Evolutionary conservation across 169 alveolate species (phyloP).

Genomic region (Cryptosporidium andersoni): DNA sequence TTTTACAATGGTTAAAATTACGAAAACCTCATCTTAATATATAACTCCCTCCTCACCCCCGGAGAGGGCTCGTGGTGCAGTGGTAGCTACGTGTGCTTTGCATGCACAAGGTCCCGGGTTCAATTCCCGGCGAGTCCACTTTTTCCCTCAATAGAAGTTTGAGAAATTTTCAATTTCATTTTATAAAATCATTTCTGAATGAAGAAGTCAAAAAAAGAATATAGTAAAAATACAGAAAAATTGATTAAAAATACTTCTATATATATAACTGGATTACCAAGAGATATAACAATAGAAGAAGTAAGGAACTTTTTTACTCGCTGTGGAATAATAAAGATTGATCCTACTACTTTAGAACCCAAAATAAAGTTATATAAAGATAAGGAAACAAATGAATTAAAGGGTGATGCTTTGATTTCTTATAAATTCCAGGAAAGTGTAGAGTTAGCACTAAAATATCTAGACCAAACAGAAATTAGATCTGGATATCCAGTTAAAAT

Average conservation of each 20-base stretch:
- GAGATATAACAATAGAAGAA: conserved; percentile 78
- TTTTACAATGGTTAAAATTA: conserved; percentile 17
- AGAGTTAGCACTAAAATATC: conserved; percentile 81
- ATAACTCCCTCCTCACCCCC: not conserved
- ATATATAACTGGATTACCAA: conserved; percentile 83
- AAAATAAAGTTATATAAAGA: conserved; percentile 80
- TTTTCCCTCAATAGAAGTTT: not conserved
- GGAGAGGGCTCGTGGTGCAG: conserved; percentile 73
- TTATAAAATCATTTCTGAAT: not conserved
- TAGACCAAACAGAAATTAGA: conserved; percentile 79
- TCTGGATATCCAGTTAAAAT: conserved; percentile 79
- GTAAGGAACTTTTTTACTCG: conserved; percentile 77
- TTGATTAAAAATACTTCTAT: conserved; percentile 76
- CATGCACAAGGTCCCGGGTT: conserved; percentile 75
- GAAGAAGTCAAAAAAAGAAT: not conserved
- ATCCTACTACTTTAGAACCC: conserved; percentile 78
- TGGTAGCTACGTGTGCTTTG: conserved; percentile 74
- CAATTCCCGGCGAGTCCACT: conserved; percentile 74
- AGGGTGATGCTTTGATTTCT: conserved; percentile 86
- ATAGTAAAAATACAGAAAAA: conserved; percentile 2
- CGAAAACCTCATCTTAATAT: conserved; percentile 9
- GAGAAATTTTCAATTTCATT: not conserved
- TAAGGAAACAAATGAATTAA: conserved; percentile 72
- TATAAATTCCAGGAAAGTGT: conserved; percentile 81
- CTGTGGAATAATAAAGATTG: conserved; percentile 84